These are phyloP conservation scores for Phytophthora tubulina DNA, from an alignment of 352 stramenopile genomes.

Conservation along the genomic window DNA sequence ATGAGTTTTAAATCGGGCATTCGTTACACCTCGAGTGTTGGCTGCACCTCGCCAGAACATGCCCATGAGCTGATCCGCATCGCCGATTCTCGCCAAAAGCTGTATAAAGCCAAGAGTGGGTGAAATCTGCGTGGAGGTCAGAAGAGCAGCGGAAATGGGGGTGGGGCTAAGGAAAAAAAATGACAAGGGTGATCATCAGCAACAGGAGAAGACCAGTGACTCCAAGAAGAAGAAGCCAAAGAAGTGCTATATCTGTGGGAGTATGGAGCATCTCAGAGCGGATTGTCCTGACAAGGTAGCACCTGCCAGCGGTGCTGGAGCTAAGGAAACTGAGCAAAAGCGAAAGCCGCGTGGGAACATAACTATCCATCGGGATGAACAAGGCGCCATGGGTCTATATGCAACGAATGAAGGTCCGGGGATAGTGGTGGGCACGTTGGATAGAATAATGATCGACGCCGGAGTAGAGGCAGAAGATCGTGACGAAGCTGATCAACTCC, in stretches of 20 bases:
- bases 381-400: no score
- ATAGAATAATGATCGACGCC: background rate
- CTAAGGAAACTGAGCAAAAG: no score
- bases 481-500: background rate
- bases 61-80: slow-evolving; percentile 3
- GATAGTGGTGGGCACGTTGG: background rate
- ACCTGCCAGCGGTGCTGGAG: no score
- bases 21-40: slow-evolving; percentile 1
- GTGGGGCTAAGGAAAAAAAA: background rate
- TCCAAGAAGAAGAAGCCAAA: background rate
- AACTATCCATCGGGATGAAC: no score
- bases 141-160: background rate
- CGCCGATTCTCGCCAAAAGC: slow-evolving; percentile 5
- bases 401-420: no score
- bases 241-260: no score
- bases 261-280: no score
- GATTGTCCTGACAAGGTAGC: no score
- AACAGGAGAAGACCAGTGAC: background rate
- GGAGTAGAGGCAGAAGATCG: background rate
- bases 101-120: background rate
- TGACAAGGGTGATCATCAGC: background rate
- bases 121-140: background rate
- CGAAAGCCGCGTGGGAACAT: no score
- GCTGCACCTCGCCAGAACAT: background rate
- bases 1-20: slow-evolving; percentile 5